Evolutionary conservation across 176 grass and related monocot genomes (phyloP), one percentile per base, ranked within the genome.

Genomic region (Avena atlantica): DNA sequence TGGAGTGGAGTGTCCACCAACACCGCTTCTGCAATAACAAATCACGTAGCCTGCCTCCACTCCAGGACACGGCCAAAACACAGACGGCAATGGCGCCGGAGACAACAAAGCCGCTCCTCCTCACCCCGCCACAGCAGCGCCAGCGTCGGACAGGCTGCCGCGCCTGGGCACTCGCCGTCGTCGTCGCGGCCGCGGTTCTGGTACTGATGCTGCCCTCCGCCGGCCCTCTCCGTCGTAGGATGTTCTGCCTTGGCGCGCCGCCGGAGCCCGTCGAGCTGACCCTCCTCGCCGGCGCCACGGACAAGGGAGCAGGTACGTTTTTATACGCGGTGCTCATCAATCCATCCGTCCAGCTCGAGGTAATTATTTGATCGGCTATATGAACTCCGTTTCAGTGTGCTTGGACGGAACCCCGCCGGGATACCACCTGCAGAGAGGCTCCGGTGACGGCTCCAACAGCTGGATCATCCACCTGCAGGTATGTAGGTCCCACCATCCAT

Each of bases 391-490:
- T 64, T 13, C 25, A 65, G 62, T 0, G 27, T 67, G 14, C 63
- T 31, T 97, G 85, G 93, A 97, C 62, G 93, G 93, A 44, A 95
- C 80, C 56, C 87, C 93, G 23, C 87, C 95, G 0, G 95, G 83
- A 11, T 98, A 98, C 81, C 93, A 98, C 90, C 82, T 93, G 9
- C 89, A 79, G 59, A 95, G 86, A 74, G 95, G 95, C n/a, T 98
- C 86, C 29, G 89, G 87, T 9, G 85, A 80, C 27, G 95, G 95
- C n/a, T 25, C 83, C 5, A 80, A 83, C 68, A 95, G 3, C 31
- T 97, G 93, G 93, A 85, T 98, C 63, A n/a, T 98, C 60, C 78
- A 87, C 66, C 76, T 98, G 73, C 47, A 97, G 91, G 95, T 98
- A 73, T 4, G 40, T 8, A 42, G 6, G 40, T 42, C 40, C 40